phyloP scores from a whole-genome alignment of 176 grass and related monocot genomes.

The Eragrostis nindensis region DNA sequence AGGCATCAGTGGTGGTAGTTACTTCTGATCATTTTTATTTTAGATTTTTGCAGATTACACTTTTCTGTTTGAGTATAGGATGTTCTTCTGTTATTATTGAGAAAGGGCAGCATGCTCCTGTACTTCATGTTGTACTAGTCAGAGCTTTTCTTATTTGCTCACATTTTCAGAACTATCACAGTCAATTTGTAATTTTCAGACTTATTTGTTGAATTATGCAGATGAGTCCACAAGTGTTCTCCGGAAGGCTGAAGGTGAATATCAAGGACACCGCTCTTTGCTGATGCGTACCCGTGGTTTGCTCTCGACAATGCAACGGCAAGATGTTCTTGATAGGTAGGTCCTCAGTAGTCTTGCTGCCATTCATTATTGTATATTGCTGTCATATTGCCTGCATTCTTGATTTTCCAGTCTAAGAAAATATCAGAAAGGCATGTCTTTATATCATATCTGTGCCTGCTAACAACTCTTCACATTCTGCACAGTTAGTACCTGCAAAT shows the following conservation, averaged over 20 bases:
- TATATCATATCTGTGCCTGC: not conserved
- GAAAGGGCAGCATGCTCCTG: not conserved
- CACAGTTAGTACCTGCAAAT: not conserved
- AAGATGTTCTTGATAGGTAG: slow-evolving; percentile 92
- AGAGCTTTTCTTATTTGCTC: not conserved
- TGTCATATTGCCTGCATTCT: not conserved
- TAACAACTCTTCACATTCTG: not conserved
- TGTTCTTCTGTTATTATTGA: not conserved
- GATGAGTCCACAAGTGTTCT: slow-evolving; percentile 90
- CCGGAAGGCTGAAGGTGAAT: slow-evolving; percentile 76
- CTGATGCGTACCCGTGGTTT: slow-evolving; percentile 70
- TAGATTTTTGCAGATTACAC: not conserved
- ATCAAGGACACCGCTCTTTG: slow-evolving; percentile 88
- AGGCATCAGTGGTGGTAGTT: not conserved
- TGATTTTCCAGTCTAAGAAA: not conserved
- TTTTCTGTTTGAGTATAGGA: not conserved
- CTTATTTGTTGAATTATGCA: slow-evolving; percentile 43
- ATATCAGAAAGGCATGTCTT: not conserved
- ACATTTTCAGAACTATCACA: not conserved
- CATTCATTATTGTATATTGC: not conserved
- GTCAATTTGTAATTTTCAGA: not conserved
- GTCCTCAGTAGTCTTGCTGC: not conserved
- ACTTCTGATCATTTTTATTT: not conserved
- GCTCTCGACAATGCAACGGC: slow-evolving; percentile 81
- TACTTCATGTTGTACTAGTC: slow-evolving; percentile 16